Conservation (phyloP, 2,329 filamentous ascomycete genomes). For the Spiromastix sp. region DNA sequence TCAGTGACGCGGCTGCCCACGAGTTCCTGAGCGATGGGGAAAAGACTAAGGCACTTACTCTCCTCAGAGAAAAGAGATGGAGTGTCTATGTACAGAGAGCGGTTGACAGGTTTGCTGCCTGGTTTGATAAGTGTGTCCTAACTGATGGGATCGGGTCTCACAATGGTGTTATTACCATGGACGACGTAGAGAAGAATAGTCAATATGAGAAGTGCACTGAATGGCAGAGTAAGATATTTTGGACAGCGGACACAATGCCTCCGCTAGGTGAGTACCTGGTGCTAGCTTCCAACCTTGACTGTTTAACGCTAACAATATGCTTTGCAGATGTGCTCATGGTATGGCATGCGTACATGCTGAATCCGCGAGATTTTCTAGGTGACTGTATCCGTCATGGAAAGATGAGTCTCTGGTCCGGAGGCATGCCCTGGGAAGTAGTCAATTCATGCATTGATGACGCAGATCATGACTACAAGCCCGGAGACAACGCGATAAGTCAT, state of each 20-base stretch:
- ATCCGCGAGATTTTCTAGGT: constrained; percentile 63
- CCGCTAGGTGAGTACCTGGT: no score
- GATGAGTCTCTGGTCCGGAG: constrained; percentile 48
- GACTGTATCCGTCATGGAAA: constrained; percentile 55
- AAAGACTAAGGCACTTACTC: constrained; percentile 36
- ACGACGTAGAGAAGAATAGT: constrained; percentile 12
- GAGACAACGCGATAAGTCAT: constrained; percentile 30
- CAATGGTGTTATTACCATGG: constrained; percentile 9
- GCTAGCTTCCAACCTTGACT: no score
- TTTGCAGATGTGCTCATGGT: constrained; percentile 62
- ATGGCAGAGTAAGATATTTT: constrained; percentile 19
- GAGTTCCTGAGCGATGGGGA: constrained; percentile 26
- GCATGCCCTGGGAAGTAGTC: constrained; percentile 56
- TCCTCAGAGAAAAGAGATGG: constrained; percentile 63
- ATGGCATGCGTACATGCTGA: constrained; percentile 70
- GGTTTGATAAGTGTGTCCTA: constrained; percentile 44
- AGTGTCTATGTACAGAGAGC: constrained; percentile 58
- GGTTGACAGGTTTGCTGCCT: constrained; percentile 56
- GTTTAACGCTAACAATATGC: not conserved
- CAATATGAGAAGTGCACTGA: constrained; percentile 24
- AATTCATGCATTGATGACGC: constrained; percentile 47
- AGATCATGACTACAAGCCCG: constrained; percentile 46
- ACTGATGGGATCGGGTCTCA: constrained; percentile 7
- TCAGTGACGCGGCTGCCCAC: constrained; percentile 41
- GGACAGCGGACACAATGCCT: constrained; percentile 39